Evolutionary conservation across 139 green algal genomes (phyloP), one percentile per base, ranked within the genome.

Genomic region (Marvania coccoides): DNA sequence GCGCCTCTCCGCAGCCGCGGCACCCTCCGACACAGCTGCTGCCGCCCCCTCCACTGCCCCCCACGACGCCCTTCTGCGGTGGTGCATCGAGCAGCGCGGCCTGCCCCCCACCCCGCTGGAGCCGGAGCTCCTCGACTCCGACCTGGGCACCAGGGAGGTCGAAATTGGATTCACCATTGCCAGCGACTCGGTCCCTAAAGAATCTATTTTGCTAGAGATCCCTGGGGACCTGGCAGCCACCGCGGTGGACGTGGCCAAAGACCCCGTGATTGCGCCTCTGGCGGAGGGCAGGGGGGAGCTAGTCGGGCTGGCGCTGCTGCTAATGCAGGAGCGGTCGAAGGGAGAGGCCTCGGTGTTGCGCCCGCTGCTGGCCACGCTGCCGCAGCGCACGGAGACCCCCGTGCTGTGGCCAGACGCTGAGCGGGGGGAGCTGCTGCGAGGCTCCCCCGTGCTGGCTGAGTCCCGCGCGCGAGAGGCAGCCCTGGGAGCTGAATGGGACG

Each of bases 281-380:
- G 87, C 87, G 10, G 72, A 73, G 24, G 78, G 82, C 2, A 67
- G 75, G 26, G 78, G 78, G 46, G 90, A 97, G 77, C 79, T 97
- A 23, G 72, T 89, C 3, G 82, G 74, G 3, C 74, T 97, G 3
- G 82, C 92, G 19, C 79, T 97, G 13, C 96, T 89, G 88, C 77
- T 97, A 5, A 67, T 94, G 65, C 77, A 78, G 6, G 88, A 97
- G 75, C 72, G 82, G 0, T 45, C 55, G 1, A 76, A 83, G 67
- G 72, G 62, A 24, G 58, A 6, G 1, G 15, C 37, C 4, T 78
- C 71, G 0, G 1, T 29, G 5, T 81, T 68, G 72, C 19, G 33
- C 15, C 34, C 59, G 3, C 55, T 84, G 4, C 56, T 84, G 48
- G 24, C 46, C 15, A 63, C 69, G 10, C 53, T 86, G 42, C 79